Percentiles rank a stretch among this genome's conserved stretches.
Evolutionary conservation across 768 basidiomycete species (phyloP).

Genomic region (Phallus indusiatus): DNA sequence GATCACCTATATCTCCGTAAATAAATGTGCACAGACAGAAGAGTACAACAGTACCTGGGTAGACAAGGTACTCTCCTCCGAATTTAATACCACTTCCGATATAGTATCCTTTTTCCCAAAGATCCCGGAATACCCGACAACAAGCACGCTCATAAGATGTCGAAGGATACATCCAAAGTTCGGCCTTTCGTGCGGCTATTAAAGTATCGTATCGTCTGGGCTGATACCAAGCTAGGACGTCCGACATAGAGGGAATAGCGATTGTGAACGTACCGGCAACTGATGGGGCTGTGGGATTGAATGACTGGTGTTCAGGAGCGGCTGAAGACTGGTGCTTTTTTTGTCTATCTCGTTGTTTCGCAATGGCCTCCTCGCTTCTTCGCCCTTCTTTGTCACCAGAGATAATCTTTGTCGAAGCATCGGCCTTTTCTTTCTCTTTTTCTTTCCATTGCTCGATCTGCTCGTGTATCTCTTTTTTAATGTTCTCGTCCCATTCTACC

Average conservation of each 20-base stretch:
- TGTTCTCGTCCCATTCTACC: conserved; percentile 41
- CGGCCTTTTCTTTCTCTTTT: conserved; percentile 33
- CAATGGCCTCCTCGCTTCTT: conserved; percentile 51
- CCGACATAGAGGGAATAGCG: conserved; percentile 58
- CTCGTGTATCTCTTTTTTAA: conserved; percentile 34
- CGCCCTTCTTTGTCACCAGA: conserved; percentile 13
- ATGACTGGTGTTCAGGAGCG: conserved; percentile 7
- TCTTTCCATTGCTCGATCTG: conserved; percentile 45
- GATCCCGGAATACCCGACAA: conserved; percentile 67
- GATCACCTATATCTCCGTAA: conserved; percentile 54
- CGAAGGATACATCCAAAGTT: conserved; percentile 70
- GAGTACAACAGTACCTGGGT: conserved; percentile 62
- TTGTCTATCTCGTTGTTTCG: conserved; percentile 66
- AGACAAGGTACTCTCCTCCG: conserved; percentile 92
- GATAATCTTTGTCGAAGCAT: conserved; percentile 25
- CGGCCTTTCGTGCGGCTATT: conserved; percentile 49
- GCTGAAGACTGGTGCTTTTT: conserved; percentile 24
- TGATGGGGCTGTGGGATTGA: conserved; percentile 7
- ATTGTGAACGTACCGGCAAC: conserved; percentile 36
- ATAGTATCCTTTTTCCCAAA: conserved; percentile 80
- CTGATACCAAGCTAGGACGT: conserved; percentile 60
- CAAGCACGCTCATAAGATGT: conserved; percentile 58
- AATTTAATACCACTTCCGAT: conserved; percentile 90
- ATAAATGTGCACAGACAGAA: not conserved
- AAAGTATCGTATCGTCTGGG: conserved; percentile 45